phyloP scores from a whole-genome alignment of 192 early-diverging fungal species.

The Dispira parvispora region DNA sequence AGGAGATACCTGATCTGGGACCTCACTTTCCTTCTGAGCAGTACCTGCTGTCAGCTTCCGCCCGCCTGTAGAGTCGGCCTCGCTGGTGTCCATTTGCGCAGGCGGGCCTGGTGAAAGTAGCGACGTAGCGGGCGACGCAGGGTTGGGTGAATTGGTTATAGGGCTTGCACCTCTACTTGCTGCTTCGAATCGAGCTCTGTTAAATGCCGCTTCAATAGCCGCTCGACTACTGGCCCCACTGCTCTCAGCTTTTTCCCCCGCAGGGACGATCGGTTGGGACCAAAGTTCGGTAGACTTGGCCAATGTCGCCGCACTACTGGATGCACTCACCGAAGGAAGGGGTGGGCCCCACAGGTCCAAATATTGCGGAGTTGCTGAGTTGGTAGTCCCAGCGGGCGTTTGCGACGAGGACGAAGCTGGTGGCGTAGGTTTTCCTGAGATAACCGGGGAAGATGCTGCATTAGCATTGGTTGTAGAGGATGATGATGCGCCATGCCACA shows the following conservation, averaged over 20 bases:
- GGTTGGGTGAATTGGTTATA: too few relatives aligned
- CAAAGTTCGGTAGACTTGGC: constrained; percentile 2
- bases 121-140: too few relatives aligned
- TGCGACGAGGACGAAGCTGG: too few relatives aligned
- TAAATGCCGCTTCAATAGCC: constrained; percentile 1
- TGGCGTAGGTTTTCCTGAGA: too few relatives aligned
- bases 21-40: background rate
- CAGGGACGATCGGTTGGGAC: background rate
- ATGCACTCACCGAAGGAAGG: background rate
- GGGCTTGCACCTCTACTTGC: too few relatives aligned
- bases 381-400: too few relatives aligned
- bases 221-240: background rate
- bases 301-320: background rate
- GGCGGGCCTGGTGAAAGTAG: too few relatives aligned
- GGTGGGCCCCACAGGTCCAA: constrained; percentile 3
- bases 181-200: background rate
- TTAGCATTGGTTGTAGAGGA: too few relatives aligned
- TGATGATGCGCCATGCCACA: background rate
- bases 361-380: background rate
- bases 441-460: too few relatives aligned
- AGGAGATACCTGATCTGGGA: background rate
- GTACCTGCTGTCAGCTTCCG: too few relatives aligned
- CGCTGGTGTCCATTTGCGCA: too few relatives aligned
- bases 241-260: background rate
- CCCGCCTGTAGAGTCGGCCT: too few relatives aligned